These are phyloP conservation scores for Lasiodiplodia sp. DNA, from an alignment of 2,329 filamentous ascomycete species.

Conservation along the genomic window DNA sequence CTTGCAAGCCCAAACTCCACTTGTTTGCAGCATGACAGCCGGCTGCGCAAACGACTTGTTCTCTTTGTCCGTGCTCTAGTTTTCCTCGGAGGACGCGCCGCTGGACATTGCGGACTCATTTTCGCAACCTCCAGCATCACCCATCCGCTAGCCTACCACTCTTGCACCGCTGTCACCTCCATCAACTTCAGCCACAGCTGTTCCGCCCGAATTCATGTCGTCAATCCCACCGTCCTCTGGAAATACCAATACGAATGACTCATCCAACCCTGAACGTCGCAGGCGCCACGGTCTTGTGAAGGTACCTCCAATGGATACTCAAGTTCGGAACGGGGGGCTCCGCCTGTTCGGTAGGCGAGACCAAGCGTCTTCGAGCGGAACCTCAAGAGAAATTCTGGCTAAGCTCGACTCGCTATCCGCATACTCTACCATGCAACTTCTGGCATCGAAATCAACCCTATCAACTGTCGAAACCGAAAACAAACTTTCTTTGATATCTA, in stretches of 20 bases:
- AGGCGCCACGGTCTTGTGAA: not conserved
- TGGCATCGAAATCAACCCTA: not conserved
- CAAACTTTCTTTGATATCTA: not conserved
- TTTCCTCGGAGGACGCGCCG: not conserved
- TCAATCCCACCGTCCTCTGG: not conserved
- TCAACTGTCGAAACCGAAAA: not conserved
- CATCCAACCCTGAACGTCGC: not conserved
- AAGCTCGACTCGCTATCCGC: not conserved
- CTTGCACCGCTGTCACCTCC: not conserved
- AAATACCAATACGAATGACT: not conserved
- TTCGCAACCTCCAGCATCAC: not conserved
- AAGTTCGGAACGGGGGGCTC: not conserved
- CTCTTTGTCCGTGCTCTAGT: not conserved
- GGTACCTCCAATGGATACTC: not conserved
- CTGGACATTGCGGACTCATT: not conserved
- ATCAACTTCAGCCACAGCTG: not conserved
- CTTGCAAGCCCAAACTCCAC: not conserved
- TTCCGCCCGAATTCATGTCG: not conserved
- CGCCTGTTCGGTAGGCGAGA: not conserved
- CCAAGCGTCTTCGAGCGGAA: not conserved
- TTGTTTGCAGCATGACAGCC: not conserved
- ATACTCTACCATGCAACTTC: not conserved
- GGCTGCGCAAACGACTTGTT: not conserved
- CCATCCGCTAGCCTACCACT: not conserved
- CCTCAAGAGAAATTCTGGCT: not conserved